Evolutionary conservation across 345 rosid species (phyloP).

Genomic region (Lenwebbia sp.): DNA sequence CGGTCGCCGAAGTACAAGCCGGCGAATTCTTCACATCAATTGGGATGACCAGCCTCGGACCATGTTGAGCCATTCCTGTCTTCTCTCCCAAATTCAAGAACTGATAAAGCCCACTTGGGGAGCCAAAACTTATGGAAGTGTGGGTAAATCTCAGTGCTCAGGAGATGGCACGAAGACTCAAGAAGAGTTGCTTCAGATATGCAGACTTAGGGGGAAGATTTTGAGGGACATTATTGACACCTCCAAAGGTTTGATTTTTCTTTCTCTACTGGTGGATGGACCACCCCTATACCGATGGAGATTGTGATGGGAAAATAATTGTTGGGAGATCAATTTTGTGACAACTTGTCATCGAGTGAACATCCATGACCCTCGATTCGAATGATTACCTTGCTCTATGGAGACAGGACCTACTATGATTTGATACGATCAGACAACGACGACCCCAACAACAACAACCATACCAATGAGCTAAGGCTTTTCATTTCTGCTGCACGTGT

Average conservation of each 20-base stretch:
- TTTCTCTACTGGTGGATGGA: not conserved
- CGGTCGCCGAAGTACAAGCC: too few relatives aligned
- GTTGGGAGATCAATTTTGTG: not conserved
- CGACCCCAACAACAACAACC: not conserved
- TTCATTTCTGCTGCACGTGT: not conserved
- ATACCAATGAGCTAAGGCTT: not conserved
- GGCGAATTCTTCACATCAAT: slow-evolving; percentile 57
- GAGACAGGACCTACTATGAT: not conserved
- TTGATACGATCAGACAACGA: not conserved
- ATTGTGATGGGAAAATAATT: not conserved
- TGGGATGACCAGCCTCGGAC: slow-evolving; percentile 45
- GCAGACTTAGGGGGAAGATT: not conserved
- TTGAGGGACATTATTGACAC: not conserved
- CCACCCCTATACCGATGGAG: not conserved
- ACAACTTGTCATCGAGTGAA: not conserved
- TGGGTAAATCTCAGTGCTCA: not conserved
- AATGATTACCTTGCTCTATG: too few relatives aligned
- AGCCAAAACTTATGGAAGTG: not conserved
- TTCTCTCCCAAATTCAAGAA: not conserved
- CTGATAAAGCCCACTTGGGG: not conserved
- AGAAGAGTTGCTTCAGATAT: not conserved
- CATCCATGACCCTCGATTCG: too few relatives aligned
- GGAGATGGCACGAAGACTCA: not conserved
- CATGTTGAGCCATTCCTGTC: slow-evolving; percentile 37
- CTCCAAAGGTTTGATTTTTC: not conserved